Evolutionary conservation across 805 yeast species (phyloP).

Genomic region (Nadsonia fulvescens): DNA sequence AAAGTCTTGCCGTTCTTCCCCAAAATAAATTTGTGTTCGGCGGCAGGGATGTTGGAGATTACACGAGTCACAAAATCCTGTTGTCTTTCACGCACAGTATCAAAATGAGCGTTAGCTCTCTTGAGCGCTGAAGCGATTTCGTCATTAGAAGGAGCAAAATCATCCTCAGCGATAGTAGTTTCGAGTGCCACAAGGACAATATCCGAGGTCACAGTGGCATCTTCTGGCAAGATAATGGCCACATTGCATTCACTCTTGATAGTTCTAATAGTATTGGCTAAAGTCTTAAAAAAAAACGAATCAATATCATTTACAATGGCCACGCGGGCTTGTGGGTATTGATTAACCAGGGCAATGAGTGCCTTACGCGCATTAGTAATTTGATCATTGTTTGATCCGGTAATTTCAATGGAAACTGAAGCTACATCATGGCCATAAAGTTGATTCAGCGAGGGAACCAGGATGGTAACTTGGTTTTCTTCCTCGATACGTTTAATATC

Average conservation of each 20-base stretch:
- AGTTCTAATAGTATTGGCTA: slow-evolving; percentile 16
- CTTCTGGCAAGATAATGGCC: slow-evolving; percentile 33
- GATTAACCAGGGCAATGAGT: slow-evolving; percentile 56
- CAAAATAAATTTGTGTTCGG: slow-evolving; percentile 38
- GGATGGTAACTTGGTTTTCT: slow-evolving; percentile 25
- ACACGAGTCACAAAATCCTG: slow-evolving; percentile 31
- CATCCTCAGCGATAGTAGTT: slow-evolving; percentile 29
- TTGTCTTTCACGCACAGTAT: slow-evolving; percentile 40
- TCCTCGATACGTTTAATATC: slow-evolving; percentile 24
- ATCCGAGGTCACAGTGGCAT: slow-evolving; percentile 19
- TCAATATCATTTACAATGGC: slow-evolving; percentile 46
- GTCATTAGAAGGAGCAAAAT: slow-evolving; percentile 51
- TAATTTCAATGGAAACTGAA: slow-evolving; percentile 43
- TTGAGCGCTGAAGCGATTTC: slow-evolving; percentile 40
- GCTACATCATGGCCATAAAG: slow-evolving; percentile 24
- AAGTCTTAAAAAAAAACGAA: slow-evolving; percentile 32
- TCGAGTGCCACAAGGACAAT: slow-evolving; percentile 41
- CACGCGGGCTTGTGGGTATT: slow-evolving; percentile 49
- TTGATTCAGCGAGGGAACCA: slow-evolving; percentile 27
- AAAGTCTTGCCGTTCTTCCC: slow-evolving; percentile 50
- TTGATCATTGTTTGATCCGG: slow-evolving; percentile 30
- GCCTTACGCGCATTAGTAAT: slow-evolving; percentile 53
- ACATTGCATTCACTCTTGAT: slow-evolving; percentile 25
- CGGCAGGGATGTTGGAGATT: slow-evolving; percentile 32
- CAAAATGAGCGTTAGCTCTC: slow-evolving; percentile 31